A percentile compares a stretch with the other conserved stretches of the same genome.
These are phyloP conservation scores for Trichophyton simii DNA, from an alignment of 2,329 filamentous ascomycete species.

Conservation along the genomic window DNA sequence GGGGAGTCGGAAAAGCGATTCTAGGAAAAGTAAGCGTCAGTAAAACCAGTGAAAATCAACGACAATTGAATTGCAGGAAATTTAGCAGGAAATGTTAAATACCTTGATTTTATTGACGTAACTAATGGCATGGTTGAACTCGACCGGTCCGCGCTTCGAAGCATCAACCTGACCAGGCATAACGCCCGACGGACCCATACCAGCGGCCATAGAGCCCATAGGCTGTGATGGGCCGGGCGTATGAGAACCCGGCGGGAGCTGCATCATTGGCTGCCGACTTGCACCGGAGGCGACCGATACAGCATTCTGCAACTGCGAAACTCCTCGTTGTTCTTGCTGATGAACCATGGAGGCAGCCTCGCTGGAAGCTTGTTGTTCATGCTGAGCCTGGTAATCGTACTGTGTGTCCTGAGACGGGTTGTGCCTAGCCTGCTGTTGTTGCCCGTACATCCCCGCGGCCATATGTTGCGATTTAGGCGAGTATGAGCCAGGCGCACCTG, in stretches of 20 bases:
- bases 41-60: neutral
- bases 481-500: constrained; percentile 25
- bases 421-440: constrained; percentile 22
- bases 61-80: neutral
- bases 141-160: constrained; percentile 85
- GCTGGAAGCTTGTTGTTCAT: constrained; percentile 34
- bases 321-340: constrained; percentile 53
- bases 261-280: constrained; percentile 35
- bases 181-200: constrained; percentile 43
- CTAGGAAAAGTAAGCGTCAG: constrained; percentile 33
- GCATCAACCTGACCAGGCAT: constrained; percentile 42
- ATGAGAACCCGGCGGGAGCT: constrained; percentile 33
- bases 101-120: constrained; percentile 99
- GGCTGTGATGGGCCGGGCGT: constrained; percentile 38
- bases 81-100: constrained; percentile 21
- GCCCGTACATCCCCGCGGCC: constrained; percentile 21
- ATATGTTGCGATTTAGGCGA: constrained; percentile 31
- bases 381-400: constrained; percentile 32
- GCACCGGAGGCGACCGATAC: constrained; percentile 47
- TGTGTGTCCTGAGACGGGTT: constrained; percentile 32
- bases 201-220: constrained; percentile 51
- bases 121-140: constrained; percentile 98
- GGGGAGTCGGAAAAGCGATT: constrained; percentile 94
- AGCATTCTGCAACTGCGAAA: constrained; percentile 54
- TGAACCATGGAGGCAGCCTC: constrained; percentile 38